Evolutionary conservation across 345 rosid species (phyloP), one percentile per base, ranked within the genome.

Genomic region (Excoecaria agallocha): DNA sequence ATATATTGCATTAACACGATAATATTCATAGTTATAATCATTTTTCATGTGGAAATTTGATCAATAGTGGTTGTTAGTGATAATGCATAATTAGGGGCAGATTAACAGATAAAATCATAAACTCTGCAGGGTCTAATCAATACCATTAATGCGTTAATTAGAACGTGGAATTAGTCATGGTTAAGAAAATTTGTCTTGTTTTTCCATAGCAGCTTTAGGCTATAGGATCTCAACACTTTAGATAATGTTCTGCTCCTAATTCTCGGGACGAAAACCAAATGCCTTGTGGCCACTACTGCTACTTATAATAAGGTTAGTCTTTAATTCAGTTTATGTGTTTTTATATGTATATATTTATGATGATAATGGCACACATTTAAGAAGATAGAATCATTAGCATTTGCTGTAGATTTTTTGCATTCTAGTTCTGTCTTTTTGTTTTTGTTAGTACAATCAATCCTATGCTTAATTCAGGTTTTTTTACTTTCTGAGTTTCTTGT

Each of bases 201-300:
- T 84, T 87, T 74, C 74, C 73, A 87, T 77, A 86, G 87, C 77
- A 83, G 76, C 73, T n/a, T n/a, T 67, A 70, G 58, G 77, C 77
- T 74, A 68, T 83, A 80, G 82, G 77, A 77, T 85, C 59, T 25
- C 77, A 59, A 77, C 70, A 64, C 86, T 73, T 60, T 76, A 19
- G 64, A 78, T 78, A 69, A 59, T 69, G 75, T 66, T 10, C 8
- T 84, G 79, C 74, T 83, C 69, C 87, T 82, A 76, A 63, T 76
- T 75, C 84, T 78, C 72, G 75, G 84, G 91, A 81, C 82, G 87
- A 80, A 83, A 77, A 68, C n/a, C n/a, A n/a, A n/a, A n/a, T n/a
- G n/a, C n/a, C n/a, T n/a, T n/a, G n/a, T n/a, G n/a, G n/a, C n/a
- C 48, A 69, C 78, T 76, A 73, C 73, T 82, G n/a, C n/a, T n/a